Percentiles rank a stretch among this genome's conserved stretches.
Conservation (phyloP, 2,329 filamentous ascomycete species). For the Mycocentrospora acerina region DNA sequence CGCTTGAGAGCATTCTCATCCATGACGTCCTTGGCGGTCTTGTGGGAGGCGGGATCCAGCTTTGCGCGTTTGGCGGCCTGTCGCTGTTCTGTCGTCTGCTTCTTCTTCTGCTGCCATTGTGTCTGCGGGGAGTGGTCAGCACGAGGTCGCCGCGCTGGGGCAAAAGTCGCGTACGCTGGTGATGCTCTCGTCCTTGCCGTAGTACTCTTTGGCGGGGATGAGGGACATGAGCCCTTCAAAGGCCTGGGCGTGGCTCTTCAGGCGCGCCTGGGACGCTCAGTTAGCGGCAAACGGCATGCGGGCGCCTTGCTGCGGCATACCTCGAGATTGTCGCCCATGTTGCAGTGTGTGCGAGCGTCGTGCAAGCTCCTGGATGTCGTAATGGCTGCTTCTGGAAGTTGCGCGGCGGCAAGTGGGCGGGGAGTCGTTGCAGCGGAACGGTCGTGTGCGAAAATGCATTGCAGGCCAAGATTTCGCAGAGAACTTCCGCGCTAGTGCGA, state of each 20-base stretch:
- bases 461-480: conserved; percentile 22
- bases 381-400: not conserved
- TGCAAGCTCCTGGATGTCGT: not conserved
- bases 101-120: conserved; percentile 94
- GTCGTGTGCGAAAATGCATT: conserved; percentile 32
- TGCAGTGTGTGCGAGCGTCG: conserved; percentile 1
- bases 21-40: conserved; percentile 91
- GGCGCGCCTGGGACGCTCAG: conserved; percentile 49
- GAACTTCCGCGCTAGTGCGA: conserved; percentile 18
- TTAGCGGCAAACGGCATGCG: conserved; percentile 31
- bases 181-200: conserved; percentile 67
- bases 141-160: conserved; percentile 6
- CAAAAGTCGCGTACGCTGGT: conserved; percentile 65
- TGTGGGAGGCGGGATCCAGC: conserved; percentile 85
- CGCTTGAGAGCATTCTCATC: conserved; percentile 80
- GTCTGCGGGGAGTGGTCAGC: conserved; percentile 58
- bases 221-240: conserved; percentile 86
- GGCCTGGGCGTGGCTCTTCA: conserved; percentile 65
- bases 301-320: conserved; percentile 30
- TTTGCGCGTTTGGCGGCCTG: conserved; percentile 71
- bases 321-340: conserved; percentile 47
- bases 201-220: conserved; percentile 89
- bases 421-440: conserved; percentile 14
- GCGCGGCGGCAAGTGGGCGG: conserved; percentile 9
- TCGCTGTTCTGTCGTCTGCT: conserved; percentile 85